phyloP scores from a whole-genome alignment of 805 yeast species.

The Kodamaea nitidulidarum region DNA sequence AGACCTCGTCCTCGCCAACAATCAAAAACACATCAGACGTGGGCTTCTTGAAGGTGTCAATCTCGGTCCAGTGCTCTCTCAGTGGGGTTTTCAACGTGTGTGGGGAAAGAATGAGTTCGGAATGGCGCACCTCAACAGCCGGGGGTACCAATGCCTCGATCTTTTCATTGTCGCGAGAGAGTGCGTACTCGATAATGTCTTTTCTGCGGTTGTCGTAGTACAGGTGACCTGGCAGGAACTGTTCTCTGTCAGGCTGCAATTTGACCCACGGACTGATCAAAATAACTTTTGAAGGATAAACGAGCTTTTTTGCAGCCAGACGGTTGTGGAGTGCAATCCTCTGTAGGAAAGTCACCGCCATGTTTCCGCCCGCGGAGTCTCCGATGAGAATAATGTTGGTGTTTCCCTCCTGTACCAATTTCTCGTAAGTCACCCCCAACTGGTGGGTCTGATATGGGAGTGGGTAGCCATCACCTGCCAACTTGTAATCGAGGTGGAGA shows the following conservation, averaged over 20 bases:
- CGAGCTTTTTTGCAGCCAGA: conserved; percentile 8
- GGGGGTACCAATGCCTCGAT: conserved; percentile 6
- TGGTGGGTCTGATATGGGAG: conserved; percentile 33
- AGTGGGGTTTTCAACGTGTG: conserved; percentile 21
- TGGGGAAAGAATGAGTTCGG: conserved; percentile 21
- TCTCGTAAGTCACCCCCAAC: conserved; percentile 24
- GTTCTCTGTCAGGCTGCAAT: conserved; percentile 19
- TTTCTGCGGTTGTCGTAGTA: conserved; percentile 25
- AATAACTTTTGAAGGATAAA: conserved; percentile 25
- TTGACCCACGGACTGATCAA: conserved; percentile 40
- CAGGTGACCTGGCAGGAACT: conserved; percentile 29
- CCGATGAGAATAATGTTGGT: conserved; percentile 34
- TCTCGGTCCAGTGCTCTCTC: conserved; percentile 28
- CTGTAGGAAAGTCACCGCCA: conserved; percentile 29
- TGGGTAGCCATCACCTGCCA: conserved; percentile 26
- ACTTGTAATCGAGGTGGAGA: conserved; percentile 23
- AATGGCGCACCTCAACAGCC: not conserved
- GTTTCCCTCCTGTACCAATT: conserved; percentile 20
- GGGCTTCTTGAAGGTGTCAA: conserved; percentile 27
- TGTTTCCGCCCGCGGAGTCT: conserved; percentile 43
- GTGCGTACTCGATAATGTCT: conserved; percentile 11
- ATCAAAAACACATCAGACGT: conserved; percentile 26
- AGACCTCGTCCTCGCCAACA: conserved; percentile 40
- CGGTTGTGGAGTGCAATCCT: conserved; percentile 9
- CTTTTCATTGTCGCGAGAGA: conserved; percentile 4